These are phyloP conservation scores for Aspergillus cavernicola DNA, from an alignment of 495 filamentous ascomycete species.

Conservation along the genomic window DNA sequence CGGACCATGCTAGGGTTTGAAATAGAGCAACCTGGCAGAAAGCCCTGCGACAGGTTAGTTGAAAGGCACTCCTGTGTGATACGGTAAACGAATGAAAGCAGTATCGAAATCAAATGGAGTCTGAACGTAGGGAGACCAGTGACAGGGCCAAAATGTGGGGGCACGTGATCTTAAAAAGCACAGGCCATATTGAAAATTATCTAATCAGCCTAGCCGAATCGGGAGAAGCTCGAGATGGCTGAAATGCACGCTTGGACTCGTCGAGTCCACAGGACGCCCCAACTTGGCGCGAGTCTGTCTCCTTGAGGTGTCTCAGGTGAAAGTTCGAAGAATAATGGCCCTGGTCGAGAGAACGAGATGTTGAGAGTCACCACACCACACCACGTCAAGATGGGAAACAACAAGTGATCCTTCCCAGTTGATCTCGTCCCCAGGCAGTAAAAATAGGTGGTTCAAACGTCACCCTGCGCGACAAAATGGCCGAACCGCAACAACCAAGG, in stretches of 20 bases:
- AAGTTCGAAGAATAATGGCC: not conserved
- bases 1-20: conserved; percentile 40
- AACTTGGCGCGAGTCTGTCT: conserved; percentile 22
- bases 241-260: conserved; percentile 4
- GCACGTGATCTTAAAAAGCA: conserved; percentile 26
- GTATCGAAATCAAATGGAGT: not conserved
- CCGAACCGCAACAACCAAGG: not conserved
- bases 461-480: not conserved
- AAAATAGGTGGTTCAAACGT: too few species aligned
- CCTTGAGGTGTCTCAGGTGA: conserved; percentile 17
- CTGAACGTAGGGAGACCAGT: not conserved
- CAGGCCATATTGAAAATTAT: conserved; percentile 21
- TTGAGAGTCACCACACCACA: too few species aligned
- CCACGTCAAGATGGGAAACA: not conserved
- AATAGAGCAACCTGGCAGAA: conserved; percentile 17
- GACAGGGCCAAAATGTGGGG: conserved; percentile 15
- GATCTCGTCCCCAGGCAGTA: too few species aligned
- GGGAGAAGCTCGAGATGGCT: conserved; percentile 9
- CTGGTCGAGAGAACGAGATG: not conserved
- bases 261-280: not conserved
- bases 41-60: conserved; percentile 22
- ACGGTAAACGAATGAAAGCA: not conserved
- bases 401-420: too few species aligned
- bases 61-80: not conserved
- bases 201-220: conserved; percentile 14